Conservation (phyloP, 2,329 filamentous ascomycete genomes). For the Passalora sequoiae region DNA sequence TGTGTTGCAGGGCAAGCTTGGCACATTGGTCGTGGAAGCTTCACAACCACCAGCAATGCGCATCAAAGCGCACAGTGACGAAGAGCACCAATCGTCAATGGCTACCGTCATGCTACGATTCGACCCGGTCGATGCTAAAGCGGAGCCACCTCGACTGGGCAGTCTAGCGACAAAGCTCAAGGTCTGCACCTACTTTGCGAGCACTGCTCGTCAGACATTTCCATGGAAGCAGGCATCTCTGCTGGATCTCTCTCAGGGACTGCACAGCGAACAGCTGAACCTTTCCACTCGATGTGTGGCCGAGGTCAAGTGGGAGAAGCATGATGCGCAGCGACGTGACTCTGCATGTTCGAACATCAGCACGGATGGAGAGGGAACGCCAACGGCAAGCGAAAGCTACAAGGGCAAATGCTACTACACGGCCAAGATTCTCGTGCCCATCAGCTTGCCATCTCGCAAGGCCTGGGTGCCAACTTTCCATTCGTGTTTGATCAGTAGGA, state of each 20-base stretch:
- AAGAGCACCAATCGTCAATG: conserved; percentile 48
- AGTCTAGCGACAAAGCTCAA: conserved; percentile 52
- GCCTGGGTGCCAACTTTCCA: conserved; percentile 65
- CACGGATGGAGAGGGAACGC: conserved; percentile 30
- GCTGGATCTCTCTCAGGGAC: conserved; percentile 46
- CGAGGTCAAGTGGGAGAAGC: conserved; percentile 51
- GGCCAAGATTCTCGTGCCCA: conserved; percentile 57
- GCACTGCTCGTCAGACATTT: conserved; percentile 46
- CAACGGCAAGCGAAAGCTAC: conserved; percentile 39
- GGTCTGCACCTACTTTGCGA: conserved; percentile 54
- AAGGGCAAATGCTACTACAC: conserved; percentile 53
- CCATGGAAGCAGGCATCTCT: conserved; percentile 42
- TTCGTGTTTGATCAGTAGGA: conserved; percentile 60
- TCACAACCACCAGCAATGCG: conserved; percentile 54
- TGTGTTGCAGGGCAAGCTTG: conserved; percentile 54
- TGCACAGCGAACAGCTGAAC: conserved; percentile 49
- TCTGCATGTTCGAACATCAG: conserved; percentile 34
- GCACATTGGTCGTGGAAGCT: conserved; percentile 53
- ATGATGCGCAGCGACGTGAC: conserved; percentile 37
- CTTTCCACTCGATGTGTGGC: conserved; percentile 54
- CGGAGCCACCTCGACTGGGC: conserved; percentile 50
- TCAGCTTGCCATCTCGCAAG: conserved; percentile 56
- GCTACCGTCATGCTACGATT: conserved; percentile 56
- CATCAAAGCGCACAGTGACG: conserved; percentile 40
- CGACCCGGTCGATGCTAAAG: conserved; percentile 49